Conservation (phyloP, 352 stramenopile genomes). For the Globisporangium alternatum region DNA sequence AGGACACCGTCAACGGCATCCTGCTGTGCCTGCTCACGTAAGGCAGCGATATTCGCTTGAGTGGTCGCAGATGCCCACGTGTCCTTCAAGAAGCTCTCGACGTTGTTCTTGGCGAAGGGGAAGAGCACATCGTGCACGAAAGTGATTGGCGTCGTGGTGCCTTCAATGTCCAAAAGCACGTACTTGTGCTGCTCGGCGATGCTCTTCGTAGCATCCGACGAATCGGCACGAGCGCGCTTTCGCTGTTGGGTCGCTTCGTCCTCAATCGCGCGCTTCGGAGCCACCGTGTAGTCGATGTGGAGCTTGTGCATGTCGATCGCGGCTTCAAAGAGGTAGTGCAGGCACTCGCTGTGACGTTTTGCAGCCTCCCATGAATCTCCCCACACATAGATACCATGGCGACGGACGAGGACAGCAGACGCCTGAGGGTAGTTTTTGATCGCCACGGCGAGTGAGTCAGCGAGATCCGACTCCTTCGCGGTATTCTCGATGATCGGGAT, state of each 20-base stretch:
- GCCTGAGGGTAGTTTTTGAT: constrained; percentile 88
- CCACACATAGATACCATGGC: constrained; percentile 97
- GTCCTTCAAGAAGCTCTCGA: constrained; percentile 45
- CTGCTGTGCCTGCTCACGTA: constrained; percentile 42
- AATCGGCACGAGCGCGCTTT: constrained; percentile 34
- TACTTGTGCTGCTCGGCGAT: constrained; percentile 86
- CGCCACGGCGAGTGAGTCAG: constrained; percentile 81
- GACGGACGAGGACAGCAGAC: constrained; percentile 92
- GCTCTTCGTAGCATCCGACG: constrained; percentile 16
- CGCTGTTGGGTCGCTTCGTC: constrained; percentile 51
- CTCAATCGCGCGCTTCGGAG: constrained; percentile 21
- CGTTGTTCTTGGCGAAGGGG: constrained; percentile 80
- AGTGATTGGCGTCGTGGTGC: constrained; percentile 94
- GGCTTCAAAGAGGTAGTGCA: constrained; percentile 96
- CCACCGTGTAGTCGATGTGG: constrained; percentile 65
- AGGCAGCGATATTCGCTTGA: constrained; percentile 39
- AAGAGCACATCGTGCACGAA: constrained; percentile 96
- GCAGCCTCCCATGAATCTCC: constrained; percentile 94
- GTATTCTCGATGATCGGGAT: constrained; percentile 97
- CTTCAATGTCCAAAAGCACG: constrained; percentile 96
- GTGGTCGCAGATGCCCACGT: constrained; percentile 60
- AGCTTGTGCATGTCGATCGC: constrained; percentile 90
- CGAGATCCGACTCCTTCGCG: constrained; percentile 90
- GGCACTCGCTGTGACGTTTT: constrained; percentile 95
- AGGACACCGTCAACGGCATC: constrained; percentile 33